Conservation (phyloP, 2,329 filamentous ascomycete genomes). For the Phaeosphaeriaceae sp. region DNA sequence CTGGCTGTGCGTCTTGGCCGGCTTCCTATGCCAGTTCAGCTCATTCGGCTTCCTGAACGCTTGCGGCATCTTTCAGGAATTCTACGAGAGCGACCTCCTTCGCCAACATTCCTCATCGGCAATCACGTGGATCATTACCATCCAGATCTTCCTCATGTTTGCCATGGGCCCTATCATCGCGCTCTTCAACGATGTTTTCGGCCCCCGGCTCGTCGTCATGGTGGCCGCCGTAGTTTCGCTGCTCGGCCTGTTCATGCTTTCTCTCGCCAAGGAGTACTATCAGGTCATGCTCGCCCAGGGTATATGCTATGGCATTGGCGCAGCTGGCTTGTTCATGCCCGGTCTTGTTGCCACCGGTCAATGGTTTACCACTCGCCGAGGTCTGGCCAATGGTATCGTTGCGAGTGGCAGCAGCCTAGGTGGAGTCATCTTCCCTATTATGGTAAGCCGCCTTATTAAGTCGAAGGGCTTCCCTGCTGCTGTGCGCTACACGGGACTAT, state of each 20-base stretch:
- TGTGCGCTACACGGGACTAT: conserved; percentile 13
- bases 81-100: conserved; percentile 48
- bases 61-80: conserved; percentile 48
- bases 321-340: conserved; percentile 55
- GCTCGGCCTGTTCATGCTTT: conserved; percentile 66
- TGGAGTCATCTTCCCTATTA: conserved; percentile 22
- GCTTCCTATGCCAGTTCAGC: too few relatives aligned
- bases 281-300: conserved; percentile 60
- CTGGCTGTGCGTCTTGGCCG: too few relatives aligned
- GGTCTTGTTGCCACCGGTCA: conserved; percentile 48
- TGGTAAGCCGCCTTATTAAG: conserved; percentile 9
- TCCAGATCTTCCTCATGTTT: conserved; percentile 54
- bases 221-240: conserved; percentile 59
- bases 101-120: conserved; percentile 34
- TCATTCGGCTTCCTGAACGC: too few relatives aligned
- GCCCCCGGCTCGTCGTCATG: conserved; percentile 60
- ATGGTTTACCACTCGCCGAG: conserved; percentile 56
- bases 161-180: conserved; percentile 63
- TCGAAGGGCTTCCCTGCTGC: conserved; percentile 15
- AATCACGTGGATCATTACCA: conserved; percentile 51
- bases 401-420: conserved; percentile 55
- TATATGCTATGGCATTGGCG: conserved; percentile 57
- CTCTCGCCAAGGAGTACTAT: conserved; percentile 59
- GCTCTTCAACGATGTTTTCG: conserved; percentile 65
- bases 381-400: conserved; percentile 54